Conservation (phyloP, 441 rosid genomes). For the Populus hybrid region DNA sequence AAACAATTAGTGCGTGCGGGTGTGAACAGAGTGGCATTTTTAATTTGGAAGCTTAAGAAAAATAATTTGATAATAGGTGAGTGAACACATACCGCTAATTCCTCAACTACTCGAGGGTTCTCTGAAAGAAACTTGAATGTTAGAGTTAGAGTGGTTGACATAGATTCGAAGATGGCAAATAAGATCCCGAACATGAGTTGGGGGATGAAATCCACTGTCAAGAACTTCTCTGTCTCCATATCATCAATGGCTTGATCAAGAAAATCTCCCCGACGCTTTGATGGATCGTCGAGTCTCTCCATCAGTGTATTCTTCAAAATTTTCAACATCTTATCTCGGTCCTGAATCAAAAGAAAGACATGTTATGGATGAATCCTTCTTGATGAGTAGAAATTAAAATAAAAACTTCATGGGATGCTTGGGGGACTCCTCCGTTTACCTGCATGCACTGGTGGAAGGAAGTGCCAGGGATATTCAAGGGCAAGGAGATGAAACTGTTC, state of each 20-base stretch:
- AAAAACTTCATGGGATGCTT: neutral
- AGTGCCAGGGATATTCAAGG: slow-evolving; percentile 38
- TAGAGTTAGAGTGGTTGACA: slow-evolving; percentile 15
- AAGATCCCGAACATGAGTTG: slow-evolving; percentile 18
- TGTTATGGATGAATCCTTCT: neutral
- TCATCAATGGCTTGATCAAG: slow-evolving; percentile 25
- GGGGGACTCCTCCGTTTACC: slow-evolving; percentile 14
- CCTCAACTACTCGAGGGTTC: slow-evolving; percentile 24
- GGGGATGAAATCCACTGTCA: slow-evolving; percentile 25
- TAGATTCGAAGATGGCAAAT: slow-evolving; percentile 22
- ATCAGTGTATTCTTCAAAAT: slow-evolving; percentile 12
- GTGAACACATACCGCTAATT: slow-evolving; percentile 19
- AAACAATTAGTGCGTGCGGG: neutral
- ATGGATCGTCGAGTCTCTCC: slow-evolving; percentile 2
- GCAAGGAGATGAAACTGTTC: slow-evolving; percentile 24
- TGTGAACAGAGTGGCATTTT: neutral
- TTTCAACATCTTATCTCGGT: slow-evolving; percentile 7
- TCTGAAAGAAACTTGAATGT: slow-evolving; percentile 29
- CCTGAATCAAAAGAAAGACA: neutral
- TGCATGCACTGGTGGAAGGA: slow-evolving; percentile 27
- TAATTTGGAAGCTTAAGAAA: neutral
- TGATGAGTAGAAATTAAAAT: neutral
- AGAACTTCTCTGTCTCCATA: slow-evolving; percentile 21
- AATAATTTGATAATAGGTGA: neutral
- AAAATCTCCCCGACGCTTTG: slow-evolving; percentile 19